phyloP scores from a whole-genome alignment of 2,329 filamentous ascomycete genomes.

The Dendrostoma leiphaemia region DNA sequence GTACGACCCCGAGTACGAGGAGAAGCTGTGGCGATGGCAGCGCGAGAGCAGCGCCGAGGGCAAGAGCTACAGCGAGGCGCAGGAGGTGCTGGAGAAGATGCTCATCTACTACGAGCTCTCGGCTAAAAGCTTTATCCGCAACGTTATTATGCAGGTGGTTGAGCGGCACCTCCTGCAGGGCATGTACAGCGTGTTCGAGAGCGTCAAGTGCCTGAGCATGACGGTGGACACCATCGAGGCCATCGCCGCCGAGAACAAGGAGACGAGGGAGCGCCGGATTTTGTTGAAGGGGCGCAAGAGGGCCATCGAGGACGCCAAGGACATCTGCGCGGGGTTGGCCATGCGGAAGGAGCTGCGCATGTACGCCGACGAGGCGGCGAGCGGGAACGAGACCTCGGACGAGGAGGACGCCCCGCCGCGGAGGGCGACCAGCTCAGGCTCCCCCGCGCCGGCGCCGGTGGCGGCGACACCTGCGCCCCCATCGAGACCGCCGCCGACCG shows the following conservation, averaged over 20 bases:
- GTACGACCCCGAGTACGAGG: slow-evolving; percentile 53
- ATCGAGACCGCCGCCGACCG: neutral
- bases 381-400: slow-evolving; percentile 24
- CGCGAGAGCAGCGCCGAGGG: slow-evolving; percentile 41
- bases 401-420: slow-evolving; percentile 7
- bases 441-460: neutral
- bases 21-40: slow-evolving; percentile 48
- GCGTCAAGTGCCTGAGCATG: slow-evolving; percentile 50
- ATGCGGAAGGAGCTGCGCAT: slow-evolving; percentile 50
- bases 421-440: neutral
- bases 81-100: slow-evolving; percentile 55
- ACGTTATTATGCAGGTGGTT: slow-evolving; percentile 51
- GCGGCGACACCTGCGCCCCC: neutral
- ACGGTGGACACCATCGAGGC: slow-evolving; percentile 42
- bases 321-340: slow-evolving; percentile 47
- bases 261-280: slow-evolving; percentile 47
- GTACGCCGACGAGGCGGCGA: slow-evolving; percentile 26
- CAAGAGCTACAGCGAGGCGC: slow-evolving; percentile 44
- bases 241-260: slow-evolving; percentile 53
- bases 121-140: slow-evolving; percentile 50
- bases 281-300: slow-evolving; percentile 47
- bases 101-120: slow-evolving; percentile 54
- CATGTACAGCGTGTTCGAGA: slow-evolving; percentile 51
- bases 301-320: slow-evolving; percentile 49
- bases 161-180: slow-evolving; percentile 50